A percentile compares a stretch with the other conserved stretches of the same genome.
Evolutionary conservation across 768 basidiomycete species (phyloP).

Genomic region (Pulveroboletus sp.): DNA sequence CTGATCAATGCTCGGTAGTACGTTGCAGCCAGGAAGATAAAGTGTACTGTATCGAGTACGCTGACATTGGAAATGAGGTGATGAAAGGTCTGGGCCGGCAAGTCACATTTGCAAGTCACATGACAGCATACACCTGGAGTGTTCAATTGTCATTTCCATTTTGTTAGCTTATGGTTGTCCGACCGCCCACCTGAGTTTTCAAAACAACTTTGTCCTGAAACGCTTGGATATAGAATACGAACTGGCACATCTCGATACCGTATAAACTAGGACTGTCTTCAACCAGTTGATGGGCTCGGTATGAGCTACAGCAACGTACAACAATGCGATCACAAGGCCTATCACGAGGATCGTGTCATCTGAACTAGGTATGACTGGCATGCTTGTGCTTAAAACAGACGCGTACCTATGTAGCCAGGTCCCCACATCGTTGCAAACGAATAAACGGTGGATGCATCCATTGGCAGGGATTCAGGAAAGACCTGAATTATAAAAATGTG

Average conservation of each 20-base stretch:
- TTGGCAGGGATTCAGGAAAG: neutral
- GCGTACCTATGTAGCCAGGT: conserved; percentile 8
- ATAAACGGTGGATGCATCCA: conserved; percentile 2
- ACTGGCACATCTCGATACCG: conserved; percentile 7
- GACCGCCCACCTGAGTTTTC: conserved; percentile 4
- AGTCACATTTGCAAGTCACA: conserved; percentile 6
- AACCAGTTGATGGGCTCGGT: too few relatives aligned
- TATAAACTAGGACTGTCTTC: conserved; percentile 1
- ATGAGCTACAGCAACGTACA: neutral
- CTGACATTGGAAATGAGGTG: neutral
- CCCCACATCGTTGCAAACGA: neutral
- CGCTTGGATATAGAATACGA: conserved; percentile 3
- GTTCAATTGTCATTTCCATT: too few relatives aligned
- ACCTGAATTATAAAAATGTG: too few relatives aligned
- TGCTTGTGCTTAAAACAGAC: neutral
- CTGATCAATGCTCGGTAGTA: neutral
- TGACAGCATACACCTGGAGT: conserved; percentile 5
- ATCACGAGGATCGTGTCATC: neutral
- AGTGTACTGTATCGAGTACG: conserved; percentile 4
- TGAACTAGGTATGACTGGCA: neutral
- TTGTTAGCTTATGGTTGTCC: neutral
- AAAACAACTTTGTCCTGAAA: conserved; percentile 3
- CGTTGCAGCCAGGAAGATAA: neutral
- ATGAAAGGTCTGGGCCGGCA: too few relatives aligned
- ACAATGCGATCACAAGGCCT: conserved; percentile 1